Evolutionary conservation across 345 rosid genomes (phyloP), one percentile per base, ranked within the genome.

Genomic region (Eucalyptus cladocalyx): DNA sequence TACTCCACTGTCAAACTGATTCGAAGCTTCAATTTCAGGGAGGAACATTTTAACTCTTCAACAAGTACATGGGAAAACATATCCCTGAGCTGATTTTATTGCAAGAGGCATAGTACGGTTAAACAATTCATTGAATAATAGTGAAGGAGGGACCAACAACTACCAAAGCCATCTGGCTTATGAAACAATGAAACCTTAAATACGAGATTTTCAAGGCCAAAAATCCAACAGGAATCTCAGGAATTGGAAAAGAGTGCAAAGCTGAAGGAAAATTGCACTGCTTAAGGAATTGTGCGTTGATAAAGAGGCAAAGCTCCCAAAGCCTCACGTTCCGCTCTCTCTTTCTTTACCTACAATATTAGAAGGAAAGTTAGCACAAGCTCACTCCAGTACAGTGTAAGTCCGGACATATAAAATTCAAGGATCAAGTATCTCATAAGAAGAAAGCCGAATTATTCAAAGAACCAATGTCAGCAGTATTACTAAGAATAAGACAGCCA

Each of bases 251-350:
- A n/a, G 58, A 86, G 53, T 42, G 58, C 60, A 86, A 86, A 43
- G 53, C 60, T 8, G 30, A 45, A 86, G 58, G 89, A 88, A 49
- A 56, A 34, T 45, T 45, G 43, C 50, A 23, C 32, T 54, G 50
- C 87, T 95, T 56, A 97, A 34, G 99, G 99, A 88, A 97, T 69
- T 6, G 97, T 93, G 90, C 98, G 98, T 92, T 97, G 96, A 86
- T 96, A 97, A 87, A 97, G 94, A 69, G 99, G 99, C 93, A 96
- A 90, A 88, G 99, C 99, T 89, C 97, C 99, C 93, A 98, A 92
- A 87, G 98, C 96, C 89, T 95, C 97, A 40, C 99, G 97, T 90
- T 97, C 99, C 72, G 93, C 95, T 2, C 90, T 93, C 93, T 98
- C 99, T 92, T 89, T 95, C 93, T 96, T 93, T 89, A 97, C 99